A percentile compares a stretch with the other conserved stretches of the same genome.
phyloP scores from a whole-genome alignment of 2,329 filamentous ascomycete species.

The Talaromyces sp. region DNA sequence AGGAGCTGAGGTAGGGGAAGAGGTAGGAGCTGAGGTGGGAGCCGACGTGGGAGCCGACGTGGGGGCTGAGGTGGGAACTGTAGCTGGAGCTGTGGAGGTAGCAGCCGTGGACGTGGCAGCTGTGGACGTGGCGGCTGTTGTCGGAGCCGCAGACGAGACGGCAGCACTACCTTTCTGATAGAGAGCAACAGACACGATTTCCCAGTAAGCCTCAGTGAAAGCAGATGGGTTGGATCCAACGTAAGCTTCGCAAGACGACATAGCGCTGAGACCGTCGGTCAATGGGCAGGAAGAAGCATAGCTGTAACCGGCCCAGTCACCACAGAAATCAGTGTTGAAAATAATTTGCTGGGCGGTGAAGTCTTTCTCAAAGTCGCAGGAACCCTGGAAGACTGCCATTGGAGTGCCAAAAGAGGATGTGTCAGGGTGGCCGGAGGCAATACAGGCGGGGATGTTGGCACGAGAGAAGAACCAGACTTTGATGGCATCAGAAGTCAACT shows the following conservation, averaged over 20 bases:
- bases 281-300: slow-evolving; percentile 50
- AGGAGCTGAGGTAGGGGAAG: too few species aligned
- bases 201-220: slow-evolving; percentile 74
- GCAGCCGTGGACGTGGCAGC: background rate
- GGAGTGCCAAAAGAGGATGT: slow-evolving; percentile 46
- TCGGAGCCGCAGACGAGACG: slow-evolving; percentile 2
- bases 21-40: background rate
- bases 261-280: slow-evolving; percentile 55
- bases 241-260: slow-evolving; percentile 67
- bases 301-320: slow-evolving; percentile 52
- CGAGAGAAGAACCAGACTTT: slow-evolving; percentile 53
- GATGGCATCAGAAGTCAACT: slow-evolving; percentile 46
- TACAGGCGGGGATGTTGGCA: slow-evolving; percentile 44
- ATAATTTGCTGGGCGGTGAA: slow-evolving; percentile 44
- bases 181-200: slow-evolving; percentile 69
- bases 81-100: background rate
- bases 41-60: background rate
- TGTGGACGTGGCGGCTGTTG: slow-evolving; percentile 1
- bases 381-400: slow-evolving; percentile 43
- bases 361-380: slow-evolving; percentile 39
- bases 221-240: slow-evolving; percentile 66
- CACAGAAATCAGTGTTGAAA: slow-evolving; percentile 54
- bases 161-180: slow-evolving; percentile 40
- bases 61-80: background rate
- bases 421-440: slow-evolving; percentile 43